phyloP scores from a whole-genome alignment of 768 basidiomycete species.

The Leccinum fibrillosum region DNA sequence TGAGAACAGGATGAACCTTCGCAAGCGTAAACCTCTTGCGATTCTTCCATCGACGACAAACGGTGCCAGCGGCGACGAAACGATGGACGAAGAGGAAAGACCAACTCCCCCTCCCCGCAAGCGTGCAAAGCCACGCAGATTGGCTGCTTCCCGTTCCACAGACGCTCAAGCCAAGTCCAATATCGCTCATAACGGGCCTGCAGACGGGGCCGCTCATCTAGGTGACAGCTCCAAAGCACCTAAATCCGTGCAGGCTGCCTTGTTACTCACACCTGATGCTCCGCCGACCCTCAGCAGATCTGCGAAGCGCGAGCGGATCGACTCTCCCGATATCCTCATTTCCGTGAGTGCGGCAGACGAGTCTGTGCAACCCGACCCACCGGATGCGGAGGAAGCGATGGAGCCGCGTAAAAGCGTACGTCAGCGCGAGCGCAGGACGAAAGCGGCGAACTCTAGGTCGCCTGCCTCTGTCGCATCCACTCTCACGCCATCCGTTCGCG shows the following conservation, averaged over 20 bases:
- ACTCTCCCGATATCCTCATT: conserved; percentile 11
- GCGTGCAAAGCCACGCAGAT: conserved; percentile 28
- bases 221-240: not conserved
- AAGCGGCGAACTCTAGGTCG: conserved; percentile 15
- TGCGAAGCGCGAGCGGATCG: conserved; percentile 24
- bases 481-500: conserved; percentile 25
- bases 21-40: conserved; percentile 29
- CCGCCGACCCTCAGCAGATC: conserved; percentile 5
- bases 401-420: conserved; percentile 31
- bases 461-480: conserved; percentile 30
- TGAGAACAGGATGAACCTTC: conserved; percentile 32
- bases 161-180: conserved; percentile 5
- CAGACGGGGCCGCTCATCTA: conserved; percentile 5
- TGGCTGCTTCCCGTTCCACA: conserved; percentile 7
- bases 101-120: conserved; percentile 30
- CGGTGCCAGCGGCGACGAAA: conserved; percentile 36
- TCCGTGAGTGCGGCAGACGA: conserved; percentile 7
- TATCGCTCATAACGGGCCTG: conserved; percentile 1
- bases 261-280: conserved; percentile 21
- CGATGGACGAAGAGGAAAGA: conserved; percentile 29
- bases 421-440: conserved; percentile 27
- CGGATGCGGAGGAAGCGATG: conserved; percentile 20
- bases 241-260: conserved; percentile 2
- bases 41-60: conserved; percentile 17
- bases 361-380: conserved; percentile 7